Evolutionary conservation across 495 filamentous ascomycete genomes (phyloP).

Genomic region (Amorphotheca resinae): DNA sequence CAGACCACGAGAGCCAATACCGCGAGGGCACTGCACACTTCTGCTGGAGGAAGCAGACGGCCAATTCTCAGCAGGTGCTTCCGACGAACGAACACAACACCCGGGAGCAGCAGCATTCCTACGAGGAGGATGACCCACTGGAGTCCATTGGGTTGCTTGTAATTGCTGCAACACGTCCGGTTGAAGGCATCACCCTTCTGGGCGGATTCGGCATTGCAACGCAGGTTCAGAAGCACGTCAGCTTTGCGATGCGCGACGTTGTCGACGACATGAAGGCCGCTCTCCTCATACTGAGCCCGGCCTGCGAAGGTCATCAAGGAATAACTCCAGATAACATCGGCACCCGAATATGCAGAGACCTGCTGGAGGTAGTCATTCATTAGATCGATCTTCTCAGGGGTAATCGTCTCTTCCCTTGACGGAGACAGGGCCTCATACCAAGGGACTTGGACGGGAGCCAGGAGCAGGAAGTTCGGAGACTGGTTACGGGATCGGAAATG

Average conservation of each 20-base stretch:
- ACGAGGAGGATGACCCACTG: conserved; percentile 25
- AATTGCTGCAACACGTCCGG: conserved; percentile 45
- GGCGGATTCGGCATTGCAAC: conserved; percentile 38
- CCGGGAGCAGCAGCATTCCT: conserved; percentile 21
- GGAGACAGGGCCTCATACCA: conserved; percentile 34
- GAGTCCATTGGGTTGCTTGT: conserved; percentile 22
- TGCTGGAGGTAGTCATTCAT: conserved; percentile 45
- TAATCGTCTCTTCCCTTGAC: conserved; percentile 34
- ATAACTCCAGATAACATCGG: conserved; percentile 42
- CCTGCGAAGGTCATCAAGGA: conserved; percentile 29
- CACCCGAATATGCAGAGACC: conserved; percentile 25
- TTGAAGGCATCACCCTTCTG: conserved; percentile 33
- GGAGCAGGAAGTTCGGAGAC: conserved; percentile 28
- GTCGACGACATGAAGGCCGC: conserved; percentile 41
- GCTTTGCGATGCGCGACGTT: conserved; percentile 34
- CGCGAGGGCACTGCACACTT: conserved; percentile 2
- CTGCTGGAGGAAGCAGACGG: conserved; percentile 1
- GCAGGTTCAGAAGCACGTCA: conserved; percentile 43
- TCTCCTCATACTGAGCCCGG: conserved; percentile 28
- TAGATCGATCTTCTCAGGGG: conserved; percentile 34
- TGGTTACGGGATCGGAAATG: conserved; percentile 1
- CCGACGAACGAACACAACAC: conserved; percentile 14
- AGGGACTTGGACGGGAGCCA: conserved; percentile 45
- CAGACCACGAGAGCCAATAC: conserved; percentile 28
- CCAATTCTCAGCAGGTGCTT: conserved; percentile 2